Base-by-base conservation (phyloP, 1,284 basidiomycete genomes). In the Rhodotorula glutinis region DNA sequence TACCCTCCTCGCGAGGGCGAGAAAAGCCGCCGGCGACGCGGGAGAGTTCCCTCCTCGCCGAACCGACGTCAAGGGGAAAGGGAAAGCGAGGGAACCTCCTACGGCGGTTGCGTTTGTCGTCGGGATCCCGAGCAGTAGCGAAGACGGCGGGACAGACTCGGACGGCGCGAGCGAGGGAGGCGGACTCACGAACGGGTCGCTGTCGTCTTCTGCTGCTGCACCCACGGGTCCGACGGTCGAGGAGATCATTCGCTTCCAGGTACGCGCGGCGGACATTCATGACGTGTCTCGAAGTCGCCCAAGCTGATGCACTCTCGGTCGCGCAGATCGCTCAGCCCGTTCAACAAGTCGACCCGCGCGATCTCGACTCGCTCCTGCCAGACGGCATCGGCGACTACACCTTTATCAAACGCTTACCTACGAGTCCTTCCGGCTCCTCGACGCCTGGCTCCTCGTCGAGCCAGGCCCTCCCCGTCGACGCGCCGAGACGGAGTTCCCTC, bases 301-400 rank as follows among this genome's bases (percentile, higher is more conserved):
- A 3, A 4, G n/a, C 17, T 49, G 21, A 21, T 14, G 27, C n/a
- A n/a, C n/a, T n/a, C n/a, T n/a, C n/a, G n/a, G n/a, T n/a, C n/a
- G 21, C 2, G 11, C 62, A 73, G 71, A 55, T 68, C 49, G 62
- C 44, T 19, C 67, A 68, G 46, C 69, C 66, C 1, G 25, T 66
- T 4, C 49, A 53, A 11, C 53, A 43, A 0, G 53, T 73, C 53
- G 64, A 68, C 56, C 57, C 66, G n/a, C 61, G 56, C 13, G 59
- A 73, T 29, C 65, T 71, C 58, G 72, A 73, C 43, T 61, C 63
- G 2, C 73, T 81, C n/a, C 76, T 82, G 8, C 67, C 70, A 14
- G 59, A 72, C 29, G 81, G 81, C 2, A 79, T 82, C 51, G 78
- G 73, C 29, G 80, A 81, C 59, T 82, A 81, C 69, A 78, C 78